Conservation (phyloP, 805 yeast genomes). For the Nakazawaea molendinolei region DNA sequence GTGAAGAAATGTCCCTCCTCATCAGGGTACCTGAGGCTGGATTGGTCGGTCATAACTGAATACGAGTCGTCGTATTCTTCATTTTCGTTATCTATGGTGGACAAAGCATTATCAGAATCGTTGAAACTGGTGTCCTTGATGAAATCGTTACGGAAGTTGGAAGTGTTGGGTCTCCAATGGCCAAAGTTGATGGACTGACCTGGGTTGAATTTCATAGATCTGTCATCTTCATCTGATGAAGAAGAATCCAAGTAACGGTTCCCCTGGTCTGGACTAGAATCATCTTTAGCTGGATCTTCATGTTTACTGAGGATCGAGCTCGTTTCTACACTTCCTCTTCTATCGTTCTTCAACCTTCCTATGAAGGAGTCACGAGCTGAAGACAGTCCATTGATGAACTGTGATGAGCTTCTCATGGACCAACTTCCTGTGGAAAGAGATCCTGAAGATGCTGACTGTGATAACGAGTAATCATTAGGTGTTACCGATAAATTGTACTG, state of each 20-base stretch:
- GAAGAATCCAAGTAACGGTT: slow-evolving; percentile 4
- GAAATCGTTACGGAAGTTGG: slow-evolving; percentile 39
- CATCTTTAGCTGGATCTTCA: too few relatives aligned
- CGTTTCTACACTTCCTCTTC: slow-evolving; percentile 1
- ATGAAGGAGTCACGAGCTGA: slow-evolving; percentile 10
- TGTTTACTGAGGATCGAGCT: too few relatives aligned
- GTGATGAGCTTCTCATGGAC: slow-evolving; percentile 19
- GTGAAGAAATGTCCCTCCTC: slow-evolving; percentile 25
- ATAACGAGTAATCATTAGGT: slow-evolving; percentile 7
- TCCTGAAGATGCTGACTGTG: slow-evolving; percentile 18
- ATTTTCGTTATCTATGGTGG: slow-evolving; percentile 16
- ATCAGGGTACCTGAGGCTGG: slow-evolving; percentile 20
- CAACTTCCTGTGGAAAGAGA: slow-evolving; percentile 25
- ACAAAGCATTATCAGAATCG: slow-evolving; percentile 20
- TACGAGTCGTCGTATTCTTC: slow-evolving; percentile 17
- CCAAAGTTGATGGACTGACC: slow-evolving; percentile 37
- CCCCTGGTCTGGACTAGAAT: not conserved
- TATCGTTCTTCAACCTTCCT: slow-evolving; percentile 2
- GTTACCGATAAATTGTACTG: slow-evolving; percentile 3
- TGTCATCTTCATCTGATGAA: slow-evolving; percentile 20
- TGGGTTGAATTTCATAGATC: slow-evolving; percentile 1
- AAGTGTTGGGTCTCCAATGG: slow-evolving; percentile 55
- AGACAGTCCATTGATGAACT: slow-evolving; percentile 1
- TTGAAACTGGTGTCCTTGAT: slow-evolving; percentile 37
- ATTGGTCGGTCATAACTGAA: slow-evolving; percentile 11